phyloP scores from a whole-genome alignment of 257 asterid species.

The Gentiana dahurica region DNA sequence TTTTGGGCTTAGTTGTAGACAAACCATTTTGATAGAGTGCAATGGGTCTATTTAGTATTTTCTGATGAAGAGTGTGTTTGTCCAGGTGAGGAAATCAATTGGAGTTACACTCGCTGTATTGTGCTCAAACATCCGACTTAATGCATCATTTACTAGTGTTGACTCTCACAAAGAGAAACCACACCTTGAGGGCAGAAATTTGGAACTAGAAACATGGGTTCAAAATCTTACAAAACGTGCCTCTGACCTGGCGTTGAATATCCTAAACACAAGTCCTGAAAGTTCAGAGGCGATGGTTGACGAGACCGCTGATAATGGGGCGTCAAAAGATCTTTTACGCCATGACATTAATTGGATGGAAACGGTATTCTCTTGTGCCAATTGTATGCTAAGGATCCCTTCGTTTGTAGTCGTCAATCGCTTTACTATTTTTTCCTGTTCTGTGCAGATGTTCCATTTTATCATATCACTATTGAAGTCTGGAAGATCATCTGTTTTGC shows the following conservation, averaged over 20 bases:
- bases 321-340: slow-evolving; percentile 45
- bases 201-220: slow-evolving; percentile 48
- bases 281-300: slow-evolving; percentile 31
- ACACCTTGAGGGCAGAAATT: slow-evolving; percentile 15
- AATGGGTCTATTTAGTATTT: not conserved
- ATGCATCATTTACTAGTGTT: slow-evolving; percentile 32
- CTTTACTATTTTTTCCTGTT: slow-evolving; percentile 15
- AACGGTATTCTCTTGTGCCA: slow-evolving; percentile 53
- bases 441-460: slow-evolving; percentile 79
- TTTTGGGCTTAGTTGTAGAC: not conserved
- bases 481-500: slow-evolving; percentile 85
- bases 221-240: slow-evolving; percentile 52
- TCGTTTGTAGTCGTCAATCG: not conserved
- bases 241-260: slow-evolving; percentile 55
- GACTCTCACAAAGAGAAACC: slow-evolving; percentile 28
- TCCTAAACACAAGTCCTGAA: slow-evolving; percentile 61
- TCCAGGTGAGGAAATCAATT: slow-evolving; percentile 94
- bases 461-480: slow-evolving; percentile 86
- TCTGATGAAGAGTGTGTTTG: slow-evolving; percentile 7
- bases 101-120: slow-evolving; percentile 81
- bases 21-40: not conserved
- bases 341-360: slow-evolving; percentile 98
- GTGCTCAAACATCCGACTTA: slow-evolving; percentile 85
- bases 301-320: slow-evolving; percentile 34
- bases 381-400: slow-evolving; percentile 5